A percentile compares a stretch with the other conserved stretches of the same genome.
phyloP scores from a whole-genome alignment of 352 stramenopile species.

The Globisporangium paroecandrum region DNA sequence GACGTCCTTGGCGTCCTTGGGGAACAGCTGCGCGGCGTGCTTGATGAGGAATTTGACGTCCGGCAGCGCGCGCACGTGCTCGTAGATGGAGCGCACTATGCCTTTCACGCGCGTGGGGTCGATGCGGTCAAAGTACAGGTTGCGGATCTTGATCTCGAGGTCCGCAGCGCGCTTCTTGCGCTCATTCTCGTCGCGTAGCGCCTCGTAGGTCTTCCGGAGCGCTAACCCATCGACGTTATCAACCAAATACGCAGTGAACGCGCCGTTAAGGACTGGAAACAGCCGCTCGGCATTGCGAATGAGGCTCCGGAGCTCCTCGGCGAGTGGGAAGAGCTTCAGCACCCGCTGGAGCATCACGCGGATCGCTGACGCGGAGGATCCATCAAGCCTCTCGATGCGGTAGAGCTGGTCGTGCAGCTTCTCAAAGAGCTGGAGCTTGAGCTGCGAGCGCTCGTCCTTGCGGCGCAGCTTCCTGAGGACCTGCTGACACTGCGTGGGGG shows the following conservation, averaged over 20 bases:
- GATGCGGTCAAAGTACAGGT: constrained; percentile 89
- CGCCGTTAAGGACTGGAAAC: constrained; percentile 39
- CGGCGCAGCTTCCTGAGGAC: constrained; percentile 52
- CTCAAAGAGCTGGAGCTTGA: constrained; percentile 59
- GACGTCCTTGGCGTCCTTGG: constrained; percentile 55
- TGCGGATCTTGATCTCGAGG: constrained; percentile 87
- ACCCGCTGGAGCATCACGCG: constrained; percentile 43
- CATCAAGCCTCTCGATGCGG: constrained; percentile 43
- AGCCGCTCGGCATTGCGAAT: constrained; percentile 79
- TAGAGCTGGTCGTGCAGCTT: constrained; percentile 59
- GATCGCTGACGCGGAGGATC: constrained; percentile 19
- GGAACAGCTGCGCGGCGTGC: constrained; percentile 69
- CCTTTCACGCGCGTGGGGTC: constrained; percentile 71
- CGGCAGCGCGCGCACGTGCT: constrained; percentile 55
- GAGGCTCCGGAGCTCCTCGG: constrained; percentile 74
- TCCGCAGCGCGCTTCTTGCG: constrained; percentile 80
- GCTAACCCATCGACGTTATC: constrained; percentile 26
- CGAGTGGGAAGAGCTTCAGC: constrained; percentile 56
- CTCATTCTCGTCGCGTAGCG: constrained; percentile 42
- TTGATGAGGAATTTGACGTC: constrained; percentile 85
- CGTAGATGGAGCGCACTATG: constrained; percentile 83
- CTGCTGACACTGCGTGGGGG: constrained; percentile 35
- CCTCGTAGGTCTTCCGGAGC: constrained; percentile 38
- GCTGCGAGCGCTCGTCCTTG: constrained; percentile 58
- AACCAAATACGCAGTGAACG: constrained; percentile 32